Percentiles rank a stretch among this genome's conserved stretches.
These are phyloP conservation scores for Dipteronia sinensis DNA, from an alignment of 345 rosid genomes.

Conservation along the genomic window DNA sequence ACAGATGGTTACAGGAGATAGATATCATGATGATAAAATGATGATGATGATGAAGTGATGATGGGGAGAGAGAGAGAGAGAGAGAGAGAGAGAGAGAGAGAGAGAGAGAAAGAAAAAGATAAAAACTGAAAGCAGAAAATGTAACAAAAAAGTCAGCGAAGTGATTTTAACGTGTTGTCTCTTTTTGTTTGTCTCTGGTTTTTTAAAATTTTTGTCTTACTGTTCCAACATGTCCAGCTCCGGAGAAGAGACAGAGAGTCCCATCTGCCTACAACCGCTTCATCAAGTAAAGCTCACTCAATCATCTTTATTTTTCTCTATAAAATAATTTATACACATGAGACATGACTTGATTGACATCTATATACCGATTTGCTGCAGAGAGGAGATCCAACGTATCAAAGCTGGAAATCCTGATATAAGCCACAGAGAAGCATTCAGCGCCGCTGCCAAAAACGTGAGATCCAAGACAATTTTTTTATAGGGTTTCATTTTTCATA, in stretches of 20 bases:
- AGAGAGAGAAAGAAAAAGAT: conserved; percentile 4
- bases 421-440: conserved; percentile 98
- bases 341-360: not conserved
- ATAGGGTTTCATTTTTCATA: conserved; percentile 2
- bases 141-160: conserved; percentile 35
- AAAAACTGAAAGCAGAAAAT: conserved; percentile 14
- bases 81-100: conserved; percentile 25
- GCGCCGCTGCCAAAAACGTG: conserved; percentile 99
- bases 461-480: conserved; percentile 34
- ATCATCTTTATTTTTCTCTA: not conserved
- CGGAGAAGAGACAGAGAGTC: conserved; percentile 99
- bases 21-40: not conserved
- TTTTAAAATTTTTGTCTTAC: conserved; percentile 27
- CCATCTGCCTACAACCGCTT: conserved; percentile 99
- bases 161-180: conserved; percentile 46
- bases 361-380: conserved; percentile 38
- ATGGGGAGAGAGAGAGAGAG: conserved; percentile 42
- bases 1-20: conserved; percentile 29
- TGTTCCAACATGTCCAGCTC: conserved; percentile 67
- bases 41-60: conserved; percentile 60
- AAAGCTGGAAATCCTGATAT: conserved; percentile 99
- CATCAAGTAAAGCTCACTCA: conserved; percentile 72
- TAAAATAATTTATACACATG: not conserved
- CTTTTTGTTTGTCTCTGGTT: conserved; percentile 43
- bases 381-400: conserved; percentile 99